These are phyloP conservation scores for Skeletonema menzelii DNA, from an alignment of 108 stramenopile genomes.

Conservation along the genomic window DNA sequence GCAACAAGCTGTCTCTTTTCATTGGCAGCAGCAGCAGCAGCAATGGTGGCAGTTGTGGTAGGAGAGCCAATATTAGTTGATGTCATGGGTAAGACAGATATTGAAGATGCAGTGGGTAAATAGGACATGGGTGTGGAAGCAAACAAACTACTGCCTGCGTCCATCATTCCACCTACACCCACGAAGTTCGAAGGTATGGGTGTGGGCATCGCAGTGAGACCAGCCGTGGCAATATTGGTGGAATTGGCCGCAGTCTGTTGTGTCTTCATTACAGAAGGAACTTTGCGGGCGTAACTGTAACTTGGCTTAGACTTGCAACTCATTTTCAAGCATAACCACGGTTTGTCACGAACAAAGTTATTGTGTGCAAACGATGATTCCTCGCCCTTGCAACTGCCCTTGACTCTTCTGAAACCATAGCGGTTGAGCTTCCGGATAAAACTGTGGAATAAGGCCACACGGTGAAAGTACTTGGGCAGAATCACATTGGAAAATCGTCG, in stretches of 20 bases:
- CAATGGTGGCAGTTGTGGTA: not conserved
- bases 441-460: slow-evolving; percentile 30
- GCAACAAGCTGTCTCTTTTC: not conserved
- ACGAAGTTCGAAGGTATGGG: not conserved
- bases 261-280: not conserved
- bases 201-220: not conserved
- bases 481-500: slow-evolving; percentile 20
- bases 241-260: not conserved
- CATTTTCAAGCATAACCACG: not conserved
- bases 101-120: not conserved
- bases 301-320: not conserved
- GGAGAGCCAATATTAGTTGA: not conserved
- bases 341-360: not conserved
- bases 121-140: not conserved
- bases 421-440: slow-evolving; percentile 40
- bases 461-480: slow-evolving; percentile 41
- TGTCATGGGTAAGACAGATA: not conserved
- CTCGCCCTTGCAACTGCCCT: not conserved
- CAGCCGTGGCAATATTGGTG: not conserved
- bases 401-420: slow-evolving; percentile 6
- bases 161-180: not conserved
- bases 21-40: not conserved
- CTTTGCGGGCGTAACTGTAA: not conserved
- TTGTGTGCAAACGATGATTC: not conserved
- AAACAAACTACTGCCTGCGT: not conserved